phyloP scores from a whole-genome alignment of 2,329 filamentous ascomycete genomes.

The Fusarium sp. region DNA sequence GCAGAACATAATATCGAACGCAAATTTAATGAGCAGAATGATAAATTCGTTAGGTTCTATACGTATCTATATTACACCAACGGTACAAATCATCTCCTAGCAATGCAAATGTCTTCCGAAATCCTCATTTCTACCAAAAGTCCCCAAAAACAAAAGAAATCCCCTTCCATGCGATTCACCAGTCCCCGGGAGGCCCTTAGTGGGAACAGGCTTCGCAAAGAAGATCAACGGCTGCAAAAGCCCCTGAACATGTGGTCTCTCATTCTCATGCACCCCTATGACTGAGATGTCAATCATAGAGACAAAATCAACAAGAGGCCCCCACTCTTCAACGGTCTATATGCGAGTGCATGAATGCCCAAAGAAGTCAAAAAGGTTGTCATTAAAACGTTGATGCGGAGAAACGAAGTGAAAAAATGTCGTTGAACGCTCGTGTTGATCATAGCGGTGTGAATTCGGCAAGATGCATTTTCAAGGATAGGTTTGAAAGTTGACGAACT shows the following conservation, averaged over 20 bases:
- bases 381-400: conserved; percentile 37
- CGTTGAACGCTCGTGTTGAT: conserved; percentile 33
- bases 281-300: not conserved
- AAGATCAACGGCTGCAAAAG: conserved; percentile 24
- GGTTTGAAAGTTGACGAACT: conserved; percentile 4
- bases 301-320: not conserved
- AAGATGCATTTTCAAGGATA: not conserved
- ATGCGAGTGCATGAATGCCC: conserved; percentile 29
- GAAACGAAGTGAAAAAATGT: conserved; percentile 32
- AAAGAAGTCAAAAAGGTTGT: conserved; percentile 27
- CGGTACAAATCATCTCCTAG: conserved; percentile 40
- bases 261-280: not conserved
- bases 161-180: conserved; percentile 23
- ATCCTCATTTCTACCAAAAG: conserved; percentile 21
- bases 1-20: not conserved
- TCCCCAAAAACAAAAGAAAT: conserved; percentile 31
- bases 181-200: conserved; percentile 6
- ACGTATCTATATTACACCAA: conserved; percentile 42
- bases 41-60: conserved; percentile 38
- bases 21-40: conserved; percentile 24
- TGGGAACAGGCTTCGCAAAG: conserved; percentile 10
- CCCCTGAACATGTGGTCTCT: conserved; percentile 16
- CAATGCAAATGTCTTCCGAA: conserved; percentile 38
- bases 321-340: conserved; percentile 18
- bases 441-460: conserved; percentile 8